Evolutionary conservation across 768 basidiomycete species (phyloP), one percentile per base, ranked within the genome.

Genomic region (Tulasnella sp.): DNA sequence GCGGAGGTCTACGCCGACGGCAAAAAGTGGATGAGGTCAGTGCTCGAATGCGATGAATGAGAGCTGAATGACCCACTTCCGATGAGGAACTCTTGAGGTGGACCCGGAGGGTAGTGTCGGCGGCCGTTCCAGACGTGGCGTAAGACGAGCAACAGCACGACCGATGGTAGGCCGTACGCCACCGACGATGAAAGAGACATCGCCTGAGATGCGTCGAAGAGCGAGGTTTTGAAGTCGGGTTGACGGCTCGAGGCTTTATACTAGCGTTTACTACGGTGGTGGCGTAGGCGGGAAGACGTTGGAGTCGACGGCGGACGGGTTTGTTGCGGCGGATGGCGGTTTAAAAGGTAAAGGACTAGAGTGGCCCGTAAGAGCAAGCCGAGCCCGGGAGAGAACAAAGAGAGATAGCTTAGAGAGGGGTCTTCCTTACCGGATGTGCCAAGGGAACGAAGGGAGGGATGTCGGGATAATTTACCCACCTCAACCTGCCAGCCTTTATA

Each of bases 41-140:
- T 36, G 17, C 42, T 47, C 26, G 12, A 32, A 26, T 41, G 76
- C 76, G 4, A 76, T 76, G 63, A 78, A 76, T n/a, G 19, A 36
- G 5, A 37, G 40, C 34, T 75, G 77, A 52, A 36, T 42, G 11
- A 59, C 69, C n/a, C n/a, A 70, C 69, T 70, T 40, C 69, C 69
- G 22, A 70, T 70, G 19, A 70, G 22, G 1, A 26, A 32, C 2
- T 70, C 42, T 44, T 36, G 42, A 6, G 40, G 34, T 17, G 69
- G 69, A 52, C 69, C 69, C 7, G 69, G 69, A 5, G 69, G 69
- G 19, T 59, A 59, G 7, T 59, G 52, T 22, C 32, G 52, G 22
- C 52, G 26, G 52, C 52, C 19, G 26, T 32, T 29, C 52, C 52
- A 59, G 9, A 29, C 1, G 9, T 59, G 52, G 12, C 52, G 52